Evolutionary conservation across 176 grass and related monocot species (phyloP), one percentile per base, ranked within the genome.

Genomic region (Typha latifolia): DNA sequence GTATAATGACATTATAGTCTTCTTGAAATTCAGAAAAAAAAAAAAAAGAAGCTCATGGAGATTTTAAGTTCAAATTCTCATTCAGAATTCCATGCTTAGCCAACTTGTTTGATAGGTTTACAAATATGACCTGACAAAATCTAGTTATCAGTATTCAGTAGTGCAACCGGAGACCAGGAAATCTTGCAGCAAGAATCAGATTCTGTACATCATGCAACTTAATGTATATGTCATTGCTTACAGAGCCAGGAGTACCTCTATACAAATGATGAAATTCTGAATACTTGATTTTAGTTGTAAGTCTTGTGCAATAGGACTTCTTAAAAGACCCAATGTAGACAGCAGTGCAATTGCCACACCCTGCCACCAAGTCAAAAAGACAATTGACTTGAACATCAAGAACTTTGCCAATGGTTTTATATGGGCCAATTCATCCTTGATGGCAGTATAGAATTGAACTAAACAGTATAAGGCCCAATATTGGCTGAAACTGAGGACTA

Each of bases 361-460:
- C 71, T 99, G 89, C 89, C 89, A 99, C 94, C 94, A 99, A 67
- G 94, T 99, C 73, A 99, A 80, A 78, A 99, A 99, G 67, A 93
- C 94, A 51, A 93, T 99, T 9, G 94, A 93, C 72, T 93, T 99
- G 83, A 99, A 99, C 1, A 78, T 82, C 67, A 99, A 73, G 63
- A 99, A 99, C 74, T 99, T 99, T 56, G 89, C 86, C 47, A 99
- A 72, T 63, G 94, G 89, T 59, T 93, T 93, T 69, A 89, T 97
- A 70, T 77, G 78, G 51, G 88, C 85, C 78, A 97, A 61, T 67
- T 97, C 89, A 3, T 97, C 94, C 69, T 97, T 97, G 12, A 83
- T 92, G 34, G 89, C 86, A 49, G 94, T 90, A 79, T 92, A 97
- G 86, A 90, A 97, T 63, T 82, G 85, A 68, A 97, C 73, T 67